Conservation (phyloP, 768 basidiomycete genomes). For the Kwoniella dejecticola region DNA sequence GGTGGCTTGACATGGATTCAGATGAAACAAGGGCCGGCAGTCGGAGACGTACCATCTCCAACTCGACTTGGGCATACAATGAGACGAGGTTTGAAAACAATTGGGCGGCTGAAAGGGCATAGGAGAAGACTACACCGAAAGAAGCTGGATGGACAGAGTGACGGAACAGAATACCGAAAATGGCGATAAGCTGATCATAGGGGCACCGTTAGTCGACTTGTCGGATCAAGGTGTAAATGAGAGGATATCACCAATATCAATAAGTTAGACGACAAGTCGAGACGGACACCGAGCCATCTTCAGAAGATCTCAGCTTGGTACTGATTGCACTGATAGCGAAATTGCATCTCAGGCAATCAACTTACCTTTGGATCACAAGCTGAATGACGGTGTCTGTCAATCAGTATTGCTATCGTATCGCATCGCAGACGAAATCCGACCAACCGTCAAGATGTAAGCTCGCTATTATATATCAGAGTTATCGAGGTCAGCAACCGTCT, state of each 20-base stretch:
- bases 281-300: slow-evolving; percentile 65
- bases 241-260: slow-evolving; percentile 59
- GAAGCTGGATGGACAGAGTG: slow-evolving; percentile 64
- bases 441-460: slow-evolving; percentile 33
- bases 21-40: too few species aligned
- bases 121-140: slow-evolving; percentile 66
- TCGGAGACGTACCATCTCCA: slow-evolving; percentile 25
- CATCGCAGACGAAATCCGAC: not conserved
- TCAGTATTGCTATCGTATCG: not conserved
- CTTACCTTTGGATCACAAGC: slow-evolving; percentile 36
- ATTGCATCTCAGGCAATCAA: too few species aligned
- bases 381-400: slow-evolving; percentile 60
- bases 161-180: slow-evolving; percentile 70
- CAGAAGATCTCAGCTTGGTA: not conserved
- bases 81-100: slow-evolving; percentile 34
- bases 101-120: slow-evolving; percentile 54
- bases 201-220: not conserved
- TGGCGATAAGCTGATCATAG: slow-evolving; percentile 61
- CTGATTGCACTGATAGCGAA: slow-evolving; percentile 50
- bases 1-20: not conserved
- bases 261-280: slow-evolving; percentile 70
- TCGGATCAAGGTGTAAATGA: not conserved
- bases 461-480: slow-evolving; percentile 10
- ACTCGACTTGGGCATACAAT: slow-evolving; percentile 30
- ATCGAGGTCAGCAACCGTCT: too few species aligned